Percentiles rank a stretch among this genome's conserved stretches.
Conservation (phyloP, 140 eudicot genomes). For the Stevia rebaudiana region DNA sequence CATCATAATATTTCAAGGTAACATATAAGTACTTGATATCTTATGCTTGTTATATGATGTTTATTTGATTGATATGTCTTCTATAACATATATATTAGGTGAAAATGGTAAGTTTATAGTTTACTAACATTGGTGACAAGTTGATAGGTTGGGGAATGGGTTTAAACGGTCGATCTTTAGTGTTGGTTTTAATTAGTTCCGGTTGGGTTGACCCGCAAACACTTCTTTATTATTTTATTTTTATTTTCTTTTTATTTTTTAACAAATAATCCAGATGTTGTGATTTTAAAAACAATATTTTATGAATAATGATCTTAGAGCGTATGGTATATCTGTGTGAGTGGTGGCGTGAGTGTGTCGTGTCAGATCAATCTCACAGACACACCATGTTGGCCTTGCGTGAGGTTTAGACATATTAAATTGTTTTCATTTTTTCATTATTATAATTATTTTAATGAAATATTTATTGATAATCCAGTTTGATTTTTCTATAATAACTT, state of each 20-base stretch:
- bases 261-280: background rate
- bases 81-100: background rate
- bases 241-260: background rate
- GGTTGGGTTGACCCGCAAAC: background rate
- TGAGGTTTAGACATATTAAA: too few relatives aligned
- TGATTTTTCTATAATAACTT: too few relatives aligned
- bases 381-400: too few relatives aligned
- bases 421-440: too few relatives aligned
- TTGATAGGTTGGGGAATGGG: background rate
- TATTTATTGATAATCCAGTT: too few relatives aligned
- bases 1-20: constrained; percentile 62
- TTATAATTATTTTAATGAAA: too few relatives aligned
- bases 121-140: background rate
- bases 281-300: background rate
- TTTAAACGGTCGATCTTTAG: background rate
- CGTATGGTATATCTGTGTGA: too few relatives aligned
- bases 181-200: background rate
- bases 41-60: constrained; percentile 14
- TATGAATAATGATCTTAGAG: background rate
- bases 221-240: background rate
- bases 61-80: background rate
- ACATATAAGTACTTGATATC: background rate
- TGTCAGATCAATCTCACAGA: too few relatives aligned
- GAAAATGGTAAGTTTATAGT: background rate
- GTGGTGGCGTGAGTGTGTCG: too few relatives aligned